These are phyloP conservation scores for Colletotrichum brevisporum DNA, from an alignment of 2,329 filamentous ascomycete genomes.

Conservation along the genomic window DNA sequence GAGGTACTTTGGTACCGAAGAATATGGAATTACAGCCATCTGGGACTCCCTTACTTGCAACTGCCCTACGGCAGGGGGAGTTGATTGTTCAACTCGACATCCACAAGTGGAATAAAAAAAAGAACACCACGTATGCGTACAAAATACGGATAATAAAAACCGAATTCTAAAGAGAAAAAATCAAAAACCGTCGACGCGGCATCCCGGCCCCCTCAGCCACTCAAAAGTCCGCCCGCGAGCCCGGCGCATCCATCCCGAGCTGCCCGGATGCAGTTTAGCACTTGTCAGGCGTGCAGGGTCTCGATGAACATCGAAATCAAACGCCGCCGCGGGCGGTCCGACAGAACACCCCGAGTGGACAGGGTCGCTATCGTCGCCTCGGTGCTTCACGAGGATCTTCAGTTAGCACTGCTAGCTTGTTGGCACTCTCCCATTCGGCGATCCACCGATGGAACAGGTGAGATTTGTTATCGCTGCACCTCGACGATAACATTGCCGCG, in stretches of 20 bases:
- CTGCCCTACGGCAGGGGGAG: conserved; percentile 15
- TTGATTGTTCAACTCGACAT: background rate
- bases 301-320: conserved; percentile 40
- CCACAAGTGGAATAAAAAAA: background rate
- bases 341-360: conserved; percentile 29
- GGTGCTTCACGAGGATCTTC: background rate
- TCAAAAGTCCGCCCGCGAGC: conserved; percentile 31
- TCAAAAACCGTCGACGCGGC: conserved; percentile 14
- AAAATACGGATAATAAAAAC: too few species aligned
- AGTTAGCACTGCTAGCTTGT: too few species aligned
- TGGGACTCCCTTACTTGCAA: background rate
- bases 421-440: too few species aligned
- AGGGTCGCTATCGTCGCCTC: conserved; percentile 20
- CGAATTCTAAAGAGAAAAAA: conserved; percentile 1
- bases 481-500: too few species aligned
- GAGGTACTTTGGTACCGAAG: too few species aligned
- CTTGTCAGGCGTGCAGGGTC: conserved; percentile 34
- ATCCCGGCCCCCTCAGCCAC: conserved; percentile 19
- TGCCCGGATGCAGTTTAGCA: conserved; percentile 32
- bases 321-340: conserved; percentile 29
- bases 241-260: conserved; percentile 37
- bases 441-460: too few species aligned
- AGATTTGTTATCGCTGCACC: too few species aligned
- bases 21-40: too few species aligned
- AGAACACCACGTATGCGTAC: too few species aligned